Evolutionary conservation across 108 stramenopile genomes (phyloP), one percentile per base, ranked within the genome.

Genomic region (Pseudonitzschia delicatissima): DNA sequence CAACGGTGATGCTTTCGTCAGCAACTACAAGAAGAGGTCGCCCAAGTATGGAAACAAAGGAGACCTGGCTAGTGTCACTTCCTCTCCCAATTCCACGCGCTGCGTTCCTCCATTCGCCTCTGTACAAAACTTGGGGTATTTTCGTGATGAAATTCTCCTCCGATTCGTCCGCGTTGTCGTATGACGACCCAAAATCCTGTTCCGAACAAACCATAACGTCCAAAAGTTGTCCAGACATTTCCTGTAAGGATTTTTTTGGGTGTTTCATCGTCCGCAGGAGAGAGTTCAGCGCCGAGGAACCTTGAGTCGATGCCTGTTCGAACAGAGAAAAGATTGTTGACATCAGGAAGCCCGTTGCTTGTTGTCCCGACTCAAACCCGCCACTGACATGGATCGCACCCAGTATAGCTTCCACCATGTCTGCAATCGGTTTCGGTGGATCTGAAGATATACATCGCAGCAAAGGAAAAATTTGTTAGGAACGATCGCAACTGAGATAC

Each of bases 361-460:
- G 11, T 33, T 74, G 74, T 2, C 82, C 81, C 31, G 57, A 58
- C 8, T 66, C 49, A 49, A 79, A 73, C 0, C 79, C 86, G 23
- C 76, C 57, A 51, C 78, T 79, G 3, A 81, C 61, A 57, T 77
- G 71, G 4, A 77, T 71, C 20, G 83, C 82, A 13, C 86, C 86
- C 18, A 84, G 67, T n/a, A 87, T 18, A 31, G 82, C 67, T 57
- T 87, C 86, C 0, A 84, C 81, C 20, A 84, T 71, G 67, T 87
- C 86, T 27, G 81, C 51, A 21, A 84, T 67, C 1, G 72, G 59
- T 57, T 87, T 87, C 5, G 86, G 86, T 8, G 86, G 83, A 52
- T 87, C 81, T 64, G 29, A 15, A 55, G 13, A 2, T 48, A 2
- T n/a, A n/a, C n/a, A n/a, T n/a, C n/a, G n/a, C n/a, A 51, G 20